These are phyloP conservation scores for Mycena pura DNA, from an alignment of 768 basidiomycete genomes.

Conservation along the genomic window DNA sequence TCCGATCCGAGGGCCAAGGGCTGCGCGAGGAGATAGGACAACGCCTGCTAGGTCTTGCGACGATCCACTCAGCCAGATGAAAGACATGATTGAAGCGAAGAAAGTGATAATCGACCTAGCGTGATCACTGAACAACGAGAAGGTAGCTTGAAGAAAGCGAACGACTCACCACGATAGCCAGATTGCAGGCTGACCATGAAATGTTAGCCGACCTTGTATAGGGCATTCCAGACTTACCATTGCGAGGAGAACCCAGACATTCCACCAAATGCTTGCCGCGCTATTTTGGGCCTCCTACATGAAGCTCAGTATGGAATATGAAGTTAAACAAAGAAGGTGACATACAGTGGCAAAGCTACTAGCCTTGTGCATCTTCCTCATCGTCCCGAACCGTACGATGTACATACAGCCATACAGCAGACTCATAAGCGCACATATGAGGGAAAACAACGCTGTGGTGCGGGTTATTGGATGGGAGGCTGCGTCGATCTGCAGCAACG, in stretches of 20 bases:
- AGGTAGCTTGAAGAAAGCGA: too few species aligned
- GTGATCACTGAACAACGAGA: neutral
- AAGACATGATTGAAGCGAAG: constrained; percentile 60
- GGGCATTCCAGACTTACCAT: constrained; percentile 37
- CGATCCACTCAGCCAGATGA: constrained; percentile 67
- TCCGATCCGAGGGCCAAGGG: constrained; percentile 53
- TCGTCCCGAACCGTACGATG: constrained; percentile 67
- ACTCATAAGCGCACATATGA: constrained; percentile 67
- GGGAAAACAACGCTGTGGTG: constrained; percentile 63
- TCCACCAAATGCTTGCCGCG: constrained; percentile 51
- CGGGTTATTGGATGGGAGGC: constrained; percentile 63
- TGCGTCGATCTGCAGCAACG: constrained; percentile 41
- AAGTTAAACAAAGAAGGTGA: neutral
- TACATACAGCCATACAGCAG: constrained; percentile 70
- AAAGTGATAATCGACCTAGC: constrained; percentile 65
- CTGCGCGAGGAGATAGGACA: constrained; percentile 39
- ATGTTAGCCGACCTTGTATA: neutral
- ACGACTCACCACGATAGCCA: constrained; percentile 6
- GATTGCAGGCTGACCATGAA: constrained; percentile 40
- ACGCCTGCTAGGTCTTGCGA: constrained; percentile 36
- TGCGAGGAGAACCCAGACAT: constrained; percentile 75
- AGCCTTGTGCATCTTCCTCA: constrained; percentile 72
- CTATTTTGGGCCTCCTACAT: constrained; percentile 57
- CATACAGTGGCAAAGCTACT: constrained; percentile 68
- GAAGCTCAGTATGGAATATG: neutral